Conservation (phyloP, 225 moss, liverwort and hornwort genomes). For the Thuidium tamariscinum region DNA sequence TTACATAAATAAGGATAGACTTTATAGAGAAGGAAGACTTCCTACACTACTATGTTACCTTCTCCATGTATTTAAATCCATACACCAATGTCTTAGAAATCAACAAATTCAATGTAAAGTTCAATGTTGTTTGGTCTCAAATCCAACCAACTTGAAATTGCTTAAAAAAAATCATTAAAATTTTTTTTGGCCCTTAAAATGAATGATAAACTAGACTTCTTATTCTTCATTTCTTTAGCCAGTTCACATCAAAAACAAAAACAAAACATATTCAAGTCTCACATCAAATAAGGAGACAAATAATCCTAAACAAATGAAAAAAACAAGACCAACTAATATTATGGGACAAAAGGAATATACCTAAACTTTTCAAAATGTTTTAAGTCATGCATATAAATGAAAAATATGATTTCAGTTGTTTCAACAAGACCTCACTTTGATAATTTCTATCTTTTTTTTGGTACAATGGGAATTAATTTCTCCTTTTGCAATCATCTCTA, state of each 20-base stretch:
- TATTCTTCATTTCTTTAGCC: background rate
- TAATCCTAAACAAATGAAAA: background rate
- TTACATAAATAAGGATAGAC: background rate
- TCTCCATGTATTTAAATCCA: background rate
- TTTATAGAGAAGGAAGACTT: background rate
- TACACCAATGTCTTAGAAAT: background rate
- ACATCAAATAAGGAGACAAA: fast-evolving
- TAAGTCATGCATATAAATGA: background rate
- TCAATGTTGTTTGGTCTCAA: background rate
- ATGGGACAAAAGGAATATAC: fast-evolving
- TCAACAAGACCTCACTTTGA: background rate
- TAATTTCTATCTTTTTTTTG: background rate
- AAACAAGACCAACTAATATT: background rate
- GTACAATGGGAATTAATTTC: background rate
- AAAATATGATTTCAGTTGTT: background rate
- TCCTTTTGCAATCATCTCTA: background rate
- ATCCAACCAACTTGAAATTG: background rate
- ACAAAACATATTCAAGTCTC: background rate
- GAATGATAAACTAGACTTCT: background rate
- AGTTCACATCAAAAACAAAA: background rate
- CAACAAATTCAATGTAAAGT: background rate
- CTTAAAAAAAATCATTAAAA: too few relatives aligned
- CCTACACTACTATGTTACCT: fast-evolving
- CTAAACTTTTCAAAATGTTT: background rate
- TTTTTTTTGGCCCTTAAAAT: fast-evolving